Evolutionary conservation across 2,329 filamentous ascomycete genomes (phyloP), one percentile per base, ranked within the genome.

Genomic region (Pseudocercospora pini-densiflorae): DNA sequence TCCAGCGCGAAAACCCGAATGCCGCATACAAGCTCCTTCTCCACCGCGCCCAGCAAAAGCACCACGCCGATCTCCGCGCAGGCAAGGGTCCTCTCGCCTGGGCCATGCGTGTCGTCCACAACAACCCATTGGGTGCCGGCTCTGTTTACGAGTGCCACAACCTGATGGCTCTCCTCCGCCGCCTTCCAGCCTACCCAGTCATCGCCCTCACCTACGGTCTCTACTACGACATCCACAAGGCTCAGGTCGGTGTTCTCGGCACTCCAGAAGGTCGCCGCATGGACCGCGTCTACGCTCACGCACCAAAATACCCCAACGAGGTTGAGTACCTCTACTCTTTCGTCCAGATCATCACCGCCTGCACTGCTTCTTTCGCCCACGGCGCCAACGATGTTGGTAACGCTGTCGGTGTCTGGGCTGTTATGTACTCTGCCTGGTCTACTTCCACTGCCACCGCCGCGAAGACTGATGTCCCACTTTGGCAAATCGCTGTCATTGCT

Each of bases 331-430:
- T 85, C 5, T 90, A 89, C 79, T 88, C 87, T 6, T 90, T 88
- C 71, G 82, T 89, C 70, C 88, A 90, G 75, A 75, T 90, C 66
- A 77, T 89, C 64, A 89, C 88, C 19, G 89, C 89, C 63, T 89
- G 88, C 79, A 90, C 89, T 63, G 88, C 88, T 27, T 90, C 88
- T 2, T 90, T 91, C 71, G 88, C 88, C 1, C 89, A 90, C 77
- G 88, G 88, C 21, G 87, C 87, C 68, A 90, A 89, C 75, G 88
- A 89, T 68, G 85, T 70, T 23, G 80, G 85, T 72, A 89, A 85
- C 73, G 87, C 87, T 23, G 83, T 88, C 59, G 87, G 87, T 0
- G 88, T 88, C 1, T 88, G 86, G 70, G 84, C 88, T 0, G 84
- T 86, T 47, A 85, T 89, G 71, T 90, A 82, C 77, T 79, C 86